Evolutionary conservation across 768 basidiomycete genomes (phyloP), one percentile per base, ranked within the genome.

Genomic region (Tylopilus plumbeoviolaceoides): DNA sequence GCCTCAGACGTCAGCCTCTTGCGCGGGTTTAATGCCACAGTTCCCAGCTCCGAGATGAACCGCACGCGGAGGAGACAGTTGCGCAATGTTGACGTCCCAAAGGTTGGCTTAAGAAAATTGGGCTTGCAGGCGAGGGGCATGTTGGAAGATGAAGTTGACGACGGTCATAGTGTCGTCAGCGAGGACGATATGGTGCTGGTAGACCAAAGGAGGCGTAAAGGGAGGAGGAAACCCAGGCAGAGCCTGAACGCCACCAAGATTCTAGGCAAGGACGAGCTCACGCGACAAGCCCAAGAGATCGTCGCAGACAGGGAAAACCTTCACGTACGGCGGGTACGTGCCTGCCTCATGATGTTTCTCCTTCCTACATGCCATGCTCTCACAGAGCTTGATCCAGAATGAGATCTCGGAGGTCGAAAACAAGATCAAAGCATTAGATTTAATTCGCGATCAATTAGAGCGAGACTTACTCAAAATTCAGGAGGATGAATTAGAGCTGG

Each of bases 401-500:
- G 95, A 99, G 71, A 90, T 98, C 59, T 72, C 77, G 23, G 93
- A 98, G 67, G 89, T 99, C 20, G 86, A 90, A 23, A 78, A 81
- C 58, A 98, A 97, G 76, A 98, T 98, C 45, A 83, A 85, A 47
- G 83, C 86, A 5, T 72, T 98, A 33, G 91, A 95, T 60, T 77
- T 72, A 15, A 90, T 98, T 51, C 78, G 93, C 49, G 76, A 80
- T 9, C 87, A 86, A 58, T 75, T 98, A 23, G 90, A 94, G 63
- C 77, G 84, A 40, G 87, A 91, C 63, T 75, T 99, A 7, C 72
- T 98, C 30, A 89, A 82, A 65, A 67, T 98, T 43, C 90, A 95
- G 52, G 95, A 99, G 66, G 95, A 98, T 60, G 95, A 97, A 56
- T 75, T 99, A 21, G 95, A 98, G 64, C 73, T 99, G n/a, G 92